Evolutionary conservation across 768 basidiomycete species (phyloP).

Genomic region (Panaeolus papilionaceus): DNA sequence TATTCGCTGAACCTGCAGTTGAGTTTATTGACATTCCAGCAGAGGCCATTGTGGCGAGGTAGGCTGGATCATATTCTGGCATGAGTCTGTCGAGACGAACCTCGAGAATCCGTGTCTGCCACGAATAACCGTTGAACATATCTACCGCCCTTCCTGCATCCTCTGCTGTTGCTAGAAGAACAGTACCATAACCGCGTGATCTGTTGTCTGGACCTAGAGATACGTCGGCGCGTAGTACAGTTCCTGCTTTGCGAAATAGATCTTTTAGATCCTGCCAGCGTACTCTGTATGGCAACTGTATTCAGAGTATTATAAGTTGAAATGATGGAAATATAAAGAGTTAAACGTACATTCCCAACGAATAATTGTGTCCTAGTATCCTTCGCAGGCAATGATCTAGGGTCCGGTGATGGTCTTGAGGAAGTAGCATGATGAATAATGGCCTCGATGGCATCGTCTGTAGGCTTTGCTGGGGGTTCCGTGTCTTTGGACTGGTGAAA

Average conservation of each 20-base stretch:
- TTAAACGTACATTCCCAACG: slow-evolving; percentile 83
- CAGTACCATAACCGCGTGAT: slow-evolving; percentile 93
- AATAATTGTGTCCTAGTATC: slow-evolving; percentile 97
- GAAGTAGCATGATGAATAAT: slow-evolving; percentile 92
- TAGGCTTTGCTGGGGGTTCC: slow-evolving; percentile 37
- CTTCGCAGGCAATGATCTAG: slow-evolving; percentile 51
- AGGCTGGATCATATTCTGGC: slow-evolving; percentile 55
- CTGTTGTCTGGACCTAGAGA: slow-evolving; percentile 88
- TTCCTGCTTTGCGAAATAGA: slow-evolving; percentile 94
- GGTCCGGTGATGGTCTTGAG: slow-evolving; percentile 56
- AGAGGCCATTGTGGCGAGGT: slow-evolving; percentile 12
- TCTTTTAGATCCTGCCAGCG: slow-evolving; percentile 99
- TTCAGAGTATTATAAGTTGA: slow-evolving; percentile 21
- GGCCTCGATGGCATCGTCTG: slow-evolving; percentile 90
- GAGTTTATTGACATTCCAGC: slow-evolving; percentile 17
- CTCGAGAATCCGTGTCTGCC: slow-evolving; percentile 93
- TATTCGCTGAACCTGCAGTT: slow-evolving; percentile 17
- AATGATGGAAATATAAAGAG: slow-evolving; percentile 15
- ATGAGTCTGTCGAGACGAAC: slow-evolving; percentile 88
- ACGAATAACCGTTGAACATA: slow-evolving; percentile 96
- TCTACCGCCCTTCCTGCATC: slow-evolving; percentile 95
- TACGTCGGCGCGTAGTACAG: slow-evolving; percentile 80
- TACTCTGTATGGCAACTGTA: slow-evolving; percentile 91
- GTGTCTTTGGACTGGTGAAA: slow-evolving; percentile 17
- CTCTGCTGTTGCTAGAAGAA: slow-evolving; percentile 91